Evolutionary conservation across 768 basidiomycete genomes (phyloP), one percentile per base, ranked within the genome.

Genomic region (Xerocomellus amylosporus): DNA sequence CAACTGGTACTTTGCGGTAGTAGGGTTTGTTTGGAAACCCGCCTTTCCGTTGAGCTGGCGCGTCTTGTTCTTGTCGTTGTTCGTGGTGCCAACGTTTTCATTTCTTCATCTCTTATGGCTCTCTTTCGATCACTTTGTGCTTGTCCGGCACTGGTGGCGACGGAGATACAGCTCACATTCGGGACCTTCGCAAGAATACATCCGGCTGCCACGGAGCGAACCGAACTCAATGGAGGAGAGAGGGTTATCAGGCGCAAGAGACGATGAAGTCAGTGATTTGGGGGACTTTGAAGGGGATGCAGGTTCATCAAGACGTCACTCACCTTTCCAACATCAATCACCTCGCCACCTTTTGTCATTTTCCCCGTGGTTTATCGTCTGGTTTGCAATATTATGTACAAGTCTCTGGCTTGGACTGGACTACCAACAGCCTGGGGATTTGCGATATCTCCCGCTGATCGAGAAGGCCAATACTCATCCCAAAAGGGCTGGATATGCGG

Each of bases 21-120:
- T 40, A 0, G 50, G n/a, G 0, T 12, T 7, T 3, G 45, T 66
- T 39, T 65, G 65, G 65, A 52, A 45, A 34, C 56, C 58, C 0
- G 58, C 51, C 0, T 65, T 66, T 42, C 65, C 64, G 1, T 17
- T 36, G 5, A 66, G 54, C 31, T 65, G 64, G 64, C 64, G 54
- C 33, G 1, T 64, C 0, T 1, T 61, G 1, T 39, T 64, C 46
- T 10, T 64, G 24, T 54, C 39, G 2, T 30, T 66, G 33, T 61
- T 52, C 14, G 47, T 53, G 2, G 44, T 61, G 7, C 64, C 65
- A 8, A 6, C 24, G 5, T 39, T 67, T 8, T 45, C 64, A 0
- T 49, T 46, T 3, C 13, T 61, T 7, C 64, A 64, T 1, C 28
- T 61, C 41, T 1, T 36, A 3, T 45, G 46, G 45, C 49, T 64